These are phyloP conservation scores for Magnaporthiopsis poae DNA, from an alignment of 2,329 filamentous ascomycete genomes.

Conservation along the genomic window DNA sequence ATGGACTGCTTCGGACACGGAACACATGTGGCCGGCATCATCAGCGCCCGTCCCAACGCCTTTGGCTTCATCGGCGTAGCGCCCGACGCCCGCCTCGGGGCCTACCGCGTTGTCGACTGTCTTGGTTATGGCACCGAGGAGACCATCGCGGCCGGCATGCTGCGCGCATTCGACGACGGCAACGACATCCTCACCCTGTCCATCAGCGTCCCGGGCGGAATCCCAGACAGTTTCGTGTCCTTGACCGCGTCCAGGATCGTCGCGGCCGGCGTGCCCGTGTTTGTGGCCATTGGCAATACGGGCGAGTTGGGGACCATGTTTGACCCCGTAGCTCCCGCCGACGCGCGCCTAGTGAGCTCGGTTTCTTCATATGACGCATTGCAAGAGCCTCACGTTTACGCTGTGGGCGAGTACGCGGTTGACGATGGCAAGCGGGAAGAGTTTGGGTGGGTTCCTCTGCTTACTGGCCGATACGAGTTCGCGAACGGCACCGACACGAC, in stretches of 20 bases:
- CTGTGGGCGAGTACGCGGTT: neutral
- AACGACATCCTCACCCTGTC: conserved; percentile 30
- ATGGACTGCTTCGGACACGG: conserved; percentile 17
- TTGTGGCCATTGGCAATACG: conserved; percentile 31
- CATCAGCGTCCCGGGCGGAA: conserved; percentile 13
- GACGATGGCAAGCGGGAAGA: neutral
- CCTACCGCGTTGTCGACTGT: conserved; percentile 18
- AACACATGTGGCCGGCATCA: conserved; percentile 19
- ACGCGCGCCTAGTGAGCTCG: neutral
- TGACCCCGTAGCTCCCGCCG: conserved; percentile 2
- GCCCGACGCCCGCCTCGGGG: conserved; percentile 15
- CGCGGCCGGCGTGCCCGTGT: conserved; percentile 28
- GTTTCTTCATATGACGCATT: neutral
- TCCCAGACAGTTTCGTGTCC: conserved; percentile 24
- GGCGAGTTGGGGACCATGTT: conserved; percentile 21
- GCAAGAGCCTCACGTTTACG: neutral
- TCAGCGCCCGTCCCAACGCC: conserved; percentile 13
- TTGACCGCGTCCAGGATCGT: conserved; percentile 29
- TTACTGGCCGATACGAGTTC: neutral
- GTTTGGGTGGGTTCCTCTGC: conserved; percentile 3
- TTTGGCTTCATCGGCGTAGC: conserved; percentile 17
- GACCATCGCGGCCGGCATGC: conserved; percentile 25
- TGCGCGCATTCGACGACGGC: conserved; percentile 25
- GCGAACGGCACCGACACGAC: neutral
- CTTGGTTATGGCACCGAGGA: conserved; percentile 17